A percentile compares a stretch with the other conserved stretches of the same genome.
Conservation (phyloP, 805 yeast species). For the Candida jianshihensis region DNA sequence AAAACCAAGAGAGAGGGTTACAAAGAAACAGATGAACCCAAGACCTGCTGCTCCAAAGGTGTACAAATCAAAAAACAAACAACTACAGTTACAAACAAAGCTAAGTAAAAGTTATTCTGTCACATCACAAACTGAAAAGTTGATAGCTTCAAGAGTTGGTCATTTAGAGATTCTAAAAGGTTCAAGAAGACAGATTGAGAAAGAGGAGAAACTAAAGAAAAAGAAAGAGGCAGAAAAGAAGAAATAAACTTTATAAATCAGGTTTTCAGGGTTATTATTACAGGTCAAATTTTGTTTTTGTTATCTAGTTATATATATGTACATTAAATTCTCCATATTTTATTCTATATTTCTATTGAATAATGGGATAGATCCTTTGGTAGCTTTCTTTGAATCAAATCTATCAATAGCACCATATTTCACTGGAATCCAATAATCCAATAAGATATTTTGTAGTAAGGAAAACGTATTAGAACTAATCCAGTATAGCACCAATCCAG, state of each 20-base stretch:
- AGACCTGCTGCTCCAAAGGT: constrained; percentile 70
- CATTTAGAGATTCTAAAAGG: constrained; percentile 90
- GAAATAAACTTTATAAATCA: constrained; percentile 1
- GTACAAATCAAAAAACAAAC: constrained; percentile 58
- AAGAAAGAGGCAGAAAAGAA: constrained; percentile 18
- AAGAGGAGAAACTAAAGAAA: constrained; percentile 39
- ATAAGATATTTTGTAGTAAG: constrained; percentile 60
- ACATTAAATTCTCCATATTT: background rate
- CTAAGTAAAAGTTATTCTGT: constrained; percentile 44
- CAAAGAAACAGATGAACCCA: constrained; percentile 60
- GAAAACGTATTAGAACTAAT: constrained; percentile 77
- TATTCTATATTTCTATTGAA: constrained; percentile 5
- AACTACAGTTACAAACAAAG: constrained; percentile 43
- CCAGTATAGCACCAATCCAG: constrained; percentile 84
- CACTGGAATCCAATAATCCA: constrained; percentile 40
- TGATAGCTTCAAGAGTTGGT: constrained; percentile 86
- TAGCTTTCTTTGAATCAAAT: constrained; percentile 4
- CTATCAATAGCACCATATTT: constrained; percentile 6
- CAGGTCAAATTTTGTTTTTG: background rate
- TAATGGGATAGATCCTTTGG: constrained; percentile 5
- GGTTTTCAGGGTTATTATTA: background rate
- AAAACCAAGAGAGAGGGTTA: constrained; percentile 31
- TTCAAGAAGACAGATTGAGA: constrained; percentile 76
- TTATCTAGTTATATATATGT: background rate
- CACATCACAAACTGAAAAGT: constrained; percentile 68